Evolutionary conservation across 2,329 filamentous ascomycete genomes (phyloP), one percentile per base, ranked within the genome.

Genomic region (Talaromyces islandicus): DNA sequence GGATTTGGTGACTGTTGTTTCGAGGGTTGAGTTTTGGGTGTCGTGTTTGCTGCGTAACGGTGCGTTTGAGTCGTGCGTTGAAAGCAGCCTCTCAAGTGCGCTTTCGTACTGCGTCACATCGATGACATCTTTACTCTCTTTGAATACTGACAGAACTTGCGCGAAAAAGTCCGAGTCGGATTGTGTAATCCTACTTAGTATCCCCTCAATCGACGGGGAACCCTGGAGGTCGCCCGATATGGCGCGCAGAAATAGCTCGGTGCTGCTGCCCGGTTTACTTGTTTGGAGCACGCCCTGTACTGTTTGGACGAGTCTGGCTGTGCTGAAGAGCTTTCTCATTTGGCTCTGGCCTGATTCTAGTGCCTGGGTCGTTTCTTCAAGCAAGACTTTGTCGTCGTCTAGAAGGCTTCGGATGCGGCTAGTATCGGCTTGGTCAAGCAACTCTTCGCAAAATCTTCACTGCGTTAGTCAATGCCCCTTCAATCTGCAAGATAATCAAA

Each of bases 1-100:
- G 64, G 85, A 82, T 19, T 83, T 81, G 2, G 85, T 78, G n/a
- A 86, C 76, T 0, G 83, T 85, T 3, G 84, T 84, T 60, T 82
- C 76, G 6, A 84, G 70, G 19, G 79, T 80, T 4, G 81, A 79
- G 64, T 81, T 80, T 48, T 88, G 87, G 11, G 88, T 82, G 66
- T 88, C 88, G 72, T 94, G 89, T 70, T 88, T 88, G 75, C 88
- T 95, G 63, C 87, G 86, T 30, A 95, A 80, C 4, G 80, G 74
- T 41, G 77, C 78, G 10, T 79, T 76, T 51, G 77, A 72, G 52
- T 79, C 71, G 7, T 21, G 78, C 50, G 73, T 74, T 35, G 74
- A 68, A 24, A 80, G 68, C 6, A 90, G 70, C 12, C 68, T 67
- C 50, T 78, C 74, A 35, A 88, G 75, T 53, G 81, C 73, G 25